A percentile compares a stretch with the other conserved stretches of the same genome.
phyloP scores from a whole-genome alignment of 176 grass and related monocot species.

The Carex littledalei region DNA sequence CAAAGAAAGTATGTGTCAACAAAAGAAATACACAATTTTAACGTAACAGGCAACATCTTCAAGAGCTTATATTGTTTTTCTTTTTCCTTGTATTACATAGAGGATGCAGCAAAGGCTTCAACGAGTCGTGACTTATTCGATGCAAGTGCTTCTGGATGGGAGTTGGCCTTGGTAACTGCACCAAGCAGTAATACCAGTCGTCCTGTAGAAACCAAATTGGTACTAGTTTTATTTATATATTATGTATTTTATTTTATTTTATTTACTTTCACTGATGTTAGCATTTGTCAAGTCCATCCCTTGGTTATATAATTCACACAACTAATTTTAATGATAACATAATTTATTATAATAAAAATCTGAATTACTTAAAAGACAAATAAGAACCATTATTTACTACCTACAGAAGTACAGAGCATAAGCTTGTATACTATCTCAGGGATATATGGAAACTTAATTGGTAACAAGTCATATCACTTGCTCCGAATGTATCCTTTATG shows the following conservation, averaged over 20 bases:
- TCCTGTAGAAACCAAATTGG: slow-evolving; percentile 60
- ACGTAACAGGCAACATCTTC: not conserved
- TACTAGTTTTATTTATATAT: slow-evolving; percentile 14
- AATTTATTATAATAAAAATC: not conserved
- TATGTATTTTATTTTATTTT: not conserved
- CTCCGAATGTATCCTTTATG: not conserved
- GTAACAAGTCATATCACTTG: not conserved
- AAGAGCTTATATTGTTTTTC: not conserved
- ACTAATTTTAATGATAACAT: not conserved
- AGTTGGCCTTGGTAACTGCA: slow-evolving; percentile 61
- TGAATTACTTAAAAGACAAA: not conserved
- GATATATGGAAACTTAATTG: not conserved
- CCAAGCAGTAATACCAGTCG: slow-evolving; percentile 66
- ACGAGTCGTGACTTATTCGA: slow-evolving; percentile 54
- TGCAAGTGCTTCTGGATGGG: slow-evolving; percentile 66
- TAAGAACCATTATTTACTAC: not conserved
- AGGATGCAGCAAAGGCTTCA: slow-evolving; percentile 45
- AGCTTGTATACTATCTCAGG: not conserved
- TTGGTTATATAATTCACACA: not conserved
- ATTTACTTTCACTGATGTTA: not conserved
- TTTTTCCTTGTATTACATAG: slow-evolving; percentile 30
- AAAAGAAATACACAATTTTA: not conserved
- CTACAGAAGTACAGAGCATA: not conserved
- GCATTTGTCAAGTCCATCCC: not conserved
- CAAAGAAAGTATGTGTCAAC: not conserved